These are phyloP conservation scores for Arthrobotrys musiformis DNA, from an alignment of 2,329 filamentous ascomycete genomes.

Conservation along the genomic window DNA sequence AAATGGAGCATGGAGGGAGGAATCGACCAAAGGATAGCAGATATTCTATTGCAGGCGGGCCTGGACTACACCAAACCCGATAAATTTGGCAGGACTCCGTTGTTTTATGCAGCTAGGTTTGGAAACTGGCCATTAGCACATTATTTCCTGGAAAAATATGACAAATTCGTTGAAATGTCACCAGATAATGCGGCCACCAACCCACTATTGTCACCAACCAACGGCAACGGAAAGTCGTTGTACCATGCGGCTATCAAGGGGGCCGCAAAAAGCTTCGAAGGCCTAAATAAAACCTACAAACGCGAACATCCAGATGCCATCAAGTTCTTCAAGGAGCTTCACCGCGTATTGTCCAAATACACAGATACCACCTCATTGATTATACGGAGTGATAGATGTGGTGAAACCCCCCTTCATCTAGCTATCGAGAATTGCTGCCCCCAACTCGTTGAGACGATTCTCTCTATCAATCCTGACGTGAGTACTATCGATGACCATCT, in stretches of 20 bases:
- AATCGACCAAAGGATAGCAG: constrained; percentile 1
- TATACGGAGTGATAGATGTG: not conserved
- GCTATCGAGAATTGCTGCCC: not conserved
- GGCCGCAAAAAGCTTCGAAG: too few species aligned
- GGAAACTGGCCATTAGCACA: not conserved
- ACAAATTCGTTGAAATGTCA: not conserved
- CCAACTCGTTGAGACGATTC: not conserved
- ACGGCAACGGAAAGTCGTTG: not conserved
- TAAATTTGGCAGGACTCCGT: not conserved
- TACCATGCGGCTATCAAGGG: not conserved
- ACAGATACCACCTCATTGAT: constrained; percentile 11
- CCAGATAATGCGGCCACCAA: not conserved
- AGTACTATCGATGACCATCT: not conserved
- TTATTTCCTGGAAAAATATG: constrained; percentile 24
- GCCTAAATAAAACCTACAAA: too few species aligned
- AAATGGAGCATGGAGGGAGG: not conserved
- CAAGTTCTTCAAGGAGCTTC: not conserved
- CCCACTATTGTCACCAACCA: not conserved
- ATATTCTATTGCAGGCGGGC: constrained; percentile 18
- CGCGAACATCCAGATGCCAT: not conserved
- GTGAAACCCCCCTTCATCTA: not conserved
- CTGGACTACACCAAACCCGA: constrained; percentile 2
- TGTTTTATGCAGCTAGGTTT: not conserved
- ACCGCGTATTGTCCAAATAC: constrained; percentile 7
- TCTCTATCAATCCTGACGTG: constrained; percentile 4